phyloP scores from a whole-genome alignment of 305 asterid species.

The Fraxinus sp. region DNA sequence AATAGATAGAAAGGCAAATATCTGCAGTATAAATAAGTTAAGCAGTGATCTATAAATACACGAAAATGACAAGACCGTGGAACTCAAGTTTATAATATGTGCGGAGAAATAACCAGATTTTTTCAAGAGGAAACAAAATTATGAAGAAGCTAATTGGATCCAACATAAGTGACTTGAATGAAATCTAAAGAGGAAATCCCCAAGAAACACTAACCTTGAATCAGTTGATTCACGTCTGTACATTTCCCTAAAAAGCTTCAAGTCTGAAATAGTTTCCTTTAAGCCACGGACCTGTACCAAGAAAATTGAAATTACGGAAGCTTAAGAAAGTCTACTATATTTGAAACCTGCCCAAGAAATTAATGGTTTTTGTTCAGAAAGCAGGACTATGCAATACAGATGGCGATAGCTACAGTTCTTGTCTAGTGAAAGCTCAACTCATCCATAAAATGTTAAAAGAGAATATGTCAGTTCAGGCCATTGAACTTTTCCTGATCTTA shows the following conservation, averaged over 20 bases:
- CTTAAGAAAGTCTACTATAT: background rate
- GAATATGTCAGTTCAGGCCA: background rate
- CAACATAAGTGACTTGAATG: conserved; percentile 3
- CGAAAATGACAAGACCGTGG: background rate
- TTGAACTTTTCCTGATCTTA: background rate
- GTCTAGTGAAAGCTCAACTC: background rate
- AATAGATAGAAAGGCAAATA: background rate
- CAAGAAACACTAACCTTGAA: conserved; percentile 58
- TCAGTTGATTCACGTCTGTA: conserved; percentile 57
- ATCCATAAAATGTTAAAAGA: background rate
- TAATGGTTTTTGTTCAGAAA: background rate
- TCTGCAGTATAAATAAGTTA: background rate
- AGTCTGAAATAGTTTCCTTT: conserved; percentile 54
- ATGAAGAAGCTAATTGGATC: background rate
- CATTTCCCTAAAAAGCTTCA: conserved; percentile 75
- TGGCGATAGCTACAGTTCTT: background rate
- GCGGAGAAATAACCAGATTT: background rate
- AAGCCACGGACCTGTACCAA: conserved; percentile 68
- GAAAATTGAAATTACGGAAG: conserved; percentile 23
- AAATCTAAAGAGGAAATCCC: background rate
- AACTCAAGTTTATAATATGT: background rate
- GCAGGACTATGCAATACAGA: background rate
- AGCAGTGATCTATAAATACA: background rate
- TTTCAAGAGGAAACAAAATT: background rate
- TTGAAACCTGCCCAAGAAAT: background rate